These are phyloP conservation scores for Neolentinus lepideus DNA, from an alignment of 1,284 basidiomycete species.

Conservation along the genomic window DNA sequence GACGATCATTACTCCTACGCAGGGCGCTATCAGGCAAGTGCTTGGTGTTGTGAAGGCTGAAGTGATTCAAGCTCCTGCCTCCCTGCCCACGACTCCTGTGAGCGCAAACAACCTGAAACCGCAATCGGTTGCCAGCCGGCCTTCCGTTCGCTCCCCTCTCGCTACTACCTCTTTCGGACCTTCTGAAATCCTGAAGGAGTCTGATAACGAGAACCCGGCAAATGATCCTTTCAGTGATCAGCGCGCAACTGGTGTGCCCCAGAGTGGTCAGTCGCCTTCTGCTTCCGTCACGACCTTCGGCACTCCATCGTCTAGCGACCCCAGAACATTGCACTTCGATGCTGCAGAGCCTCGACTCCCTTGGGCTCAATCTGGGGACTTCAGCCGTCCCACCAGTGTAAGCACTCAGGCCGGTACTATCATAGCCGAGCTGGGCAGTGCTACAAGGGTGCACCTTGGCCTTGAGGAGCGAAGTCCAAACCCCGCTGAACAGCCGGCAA, in stretches of 20 bases:
- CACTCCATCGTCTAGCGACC: constrained; percentile 15
- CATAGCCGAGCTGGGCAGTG: constrained; percentile 50
- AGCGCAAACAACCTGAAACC: constrained; percentile 4
- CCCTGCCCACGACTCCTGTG: neutral
- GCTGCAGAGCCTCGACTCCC: constrained; percentile 6
- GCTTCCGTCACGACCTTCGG: constrained; percentile 37
- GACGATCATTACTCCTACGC: constrained; percentile 67
- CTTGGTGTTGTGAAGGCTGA: constrained; percentile 72
- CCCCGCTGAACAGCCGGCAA: constrained; percentile 14
- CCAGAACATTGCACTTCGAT: neutral
- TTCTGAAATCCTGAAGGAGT: constrained; percentile 48
- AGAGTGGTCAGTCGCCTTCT: constrained; percentile 14
- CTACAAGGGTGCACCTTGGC: constrained; percentile 57
- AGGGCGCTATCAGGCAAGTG: constrained; percentile 61
- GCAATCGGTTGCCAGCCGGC: constrained; percentile 19
- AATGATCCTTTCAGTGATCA: constrained; percentile 62
- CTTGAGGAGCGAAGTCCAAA: constrained; percentile 22
- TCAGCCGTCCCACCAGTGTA: constrained; percentile 46
- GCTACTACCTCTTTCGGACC: constrained; percentile 70
- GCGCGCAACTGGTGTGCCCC: constrained; percentile 32
- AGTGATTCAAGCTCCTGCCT: constrained; percentile 55
- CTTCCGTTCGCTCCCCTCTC: constrained; percentile 53
- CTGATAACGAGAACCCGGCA: constrained; percentile 33
- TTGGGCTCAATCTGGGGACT: neutral
- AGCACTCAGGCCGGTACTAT: constrained; percentile 56